Percentiles rank a stretch among this genome's conserved stretches.
Evolutionary conservation across 345 rosid species (phyloP).

Genomic region (Noccaea bulbosa): DNA sequence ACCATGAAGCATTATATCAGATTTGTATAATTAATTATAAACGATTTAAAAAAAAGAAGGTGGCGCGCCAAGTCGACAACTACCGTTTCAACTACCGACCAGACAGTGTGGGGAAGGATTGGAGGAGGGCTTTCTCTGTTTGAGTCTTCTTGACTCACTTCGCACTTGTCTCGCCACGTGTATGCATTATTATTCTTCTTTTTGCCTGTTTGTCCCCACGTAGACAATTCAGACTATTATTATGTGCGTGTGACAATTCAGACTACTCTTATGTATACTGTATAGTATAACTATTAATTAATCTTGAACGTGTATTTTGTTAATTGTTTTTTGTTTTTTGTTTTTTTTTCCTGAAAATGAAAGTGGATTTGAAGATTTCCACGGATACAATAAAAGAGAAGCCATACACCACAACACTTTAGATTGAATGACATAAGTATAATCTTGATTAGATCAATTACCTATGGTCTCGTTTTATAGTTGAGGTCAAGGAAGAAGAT

Average conservation of each 20-base stretch:
- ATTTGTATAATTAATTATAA: too few relatives aligned
- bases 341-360: not conserved
- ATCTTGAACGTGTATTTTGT: not conserved
- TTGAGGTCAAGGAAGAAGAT: not conserved
- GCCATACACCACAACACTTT: not conserved
- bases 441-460: not conserved
- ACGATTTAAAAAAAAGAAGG: not conserved
- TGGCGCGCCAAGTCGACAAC: conserved; percentile 39
- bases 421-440: not conserved
- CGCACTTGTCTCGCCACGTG: conserved; percentile 37
- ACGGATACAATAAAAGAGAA: not conserved
- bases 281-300: not conserved
- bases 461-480: not conserved
- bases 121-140: not conserved
- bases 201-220: conserved; percentile 35
- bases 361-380: not conserved
- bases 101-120: conserved; percentile 30
- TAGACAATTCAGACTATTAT: conserved; percentile 26
- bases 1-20: too few relatives aligned
- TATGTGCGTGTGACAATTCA: not conserved
- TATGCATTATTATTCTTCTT: conserved; percentile 8
- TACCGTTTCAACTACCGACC: conserved; percentile 45
- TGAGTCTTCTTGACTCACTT: conserved; percentile 31
- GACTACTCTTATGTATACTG: too few relatives aligned
- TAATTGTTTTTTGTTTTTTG: too few relatives aligned